Conservation (phyloP, 2,329 filamentous ascomycete species). For the Scedosporium dehoogii region DNA sequence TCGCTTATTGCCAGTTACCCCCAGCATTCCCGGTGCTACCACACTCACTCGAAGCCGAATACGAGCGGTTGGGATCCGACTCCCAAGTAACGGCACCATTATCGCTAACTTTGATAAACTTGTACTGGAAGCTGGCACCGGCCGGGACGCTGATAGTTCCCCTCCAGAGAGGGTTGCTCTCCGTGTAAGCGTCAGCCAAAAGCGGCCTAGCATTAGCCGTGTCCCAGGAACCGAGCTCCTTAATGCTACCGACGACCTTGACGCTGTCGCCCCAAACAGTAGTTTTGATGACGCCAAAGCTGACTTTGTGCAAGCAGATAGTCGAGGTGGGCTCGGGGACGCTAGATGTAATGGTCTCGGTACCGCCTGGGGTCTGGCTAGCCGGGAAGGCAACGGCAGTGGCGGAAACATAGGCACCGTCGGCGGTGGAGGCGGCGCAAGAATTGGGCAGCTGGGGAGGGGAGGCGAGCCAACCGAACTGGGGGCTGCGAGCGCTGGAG, state of each 20-base stretch:
- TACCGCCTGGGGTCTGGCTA: constrained; percentile 1
- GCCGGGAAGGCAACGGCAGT: constrained; percentile 32
- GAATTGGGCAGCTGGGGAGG: constrained; percentile 36
- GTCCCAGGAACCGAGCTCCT: constrained; percentile 26
- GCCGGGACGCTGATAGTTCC: constrained; percentile 38
- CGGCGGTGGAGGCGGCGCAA: constrained; percentile 36
- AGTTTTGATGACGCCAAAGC: constrained; percentile 48
- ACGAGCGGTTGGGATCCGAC: constrained; percentile 35
- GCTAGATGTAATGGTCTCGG: not conserved
- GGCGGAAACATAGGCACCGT: constrained; percentile 39
- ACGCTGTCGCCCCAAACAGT: constrained; percentile 55
- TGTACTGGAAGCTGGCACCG: constrained; percentile 46
- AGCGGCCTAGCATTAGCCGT: constrained; percentile 35
- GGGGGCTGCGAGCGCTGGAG: constrained; percentile 39
- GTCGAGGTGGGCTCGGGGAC: constrained; percentile 4
- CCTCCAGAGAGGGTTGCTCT: constrained; percentile 44
- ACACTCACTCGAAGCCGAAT: constrained; percentile 12
- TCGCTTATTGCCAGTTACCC: not conserved
- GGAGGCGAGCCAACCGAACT: constrained; percentile 40
- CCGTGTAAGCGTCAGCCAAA: constrained; percentile 42
- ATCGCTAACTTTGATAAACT: constrained; percentile 47
- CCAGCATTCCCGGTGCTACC: constrained; percentile 2
- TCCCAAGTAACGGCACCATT: constrained; percentile 47
- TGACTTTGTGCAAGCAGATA: constrained; percentile 27
- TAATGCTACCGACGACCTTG: constrained; percentile 40